phyloP scores from a whole-genome alignment of 2,329 filamentous ascomycete species.

The Graphilbum ipis-grandicollis region DNA sequence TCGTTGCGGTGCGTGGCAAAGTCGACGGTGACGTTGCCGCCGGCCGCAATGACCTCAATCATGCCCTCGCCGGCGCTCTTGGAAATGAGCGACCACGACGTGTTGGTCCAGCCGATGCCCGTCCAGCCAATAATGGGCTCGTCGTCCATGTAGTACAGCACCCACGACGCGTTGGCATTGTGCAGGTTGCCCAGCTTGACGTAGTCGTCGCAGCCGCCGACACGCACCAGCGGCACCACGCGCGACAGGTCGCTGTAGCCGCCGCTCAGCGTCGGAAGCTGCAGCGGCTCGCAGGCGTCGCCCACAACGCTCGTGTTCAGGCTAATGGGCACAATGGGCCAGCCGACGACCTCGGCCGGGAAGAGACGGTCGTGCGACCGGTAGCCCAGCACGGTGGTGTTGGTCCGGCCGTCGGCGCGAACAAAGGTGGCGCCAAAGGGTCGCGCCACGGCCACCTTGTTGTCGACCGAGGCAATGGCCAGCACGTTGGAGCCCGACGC shows the following conservation, averaged over 20 bases:
- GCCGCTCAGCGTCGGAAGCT: slow-evolving; percentile 15
- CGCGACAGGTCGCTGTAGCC: slow-evolving; percentile 33
- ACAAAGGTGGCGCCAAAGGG: slow-evolving; percentile 7
- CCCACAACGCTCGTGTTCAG: slow-evolving; percentile 8
- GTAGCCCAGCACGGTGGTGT: slow-evolving; percentile 7
- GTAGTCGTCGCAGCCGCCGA: slow-evolving; percentile 32
- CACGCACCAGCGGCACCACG: slow-evolving; percentile 40
- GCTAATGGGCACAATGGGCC: slow-evolving; percentile 12
- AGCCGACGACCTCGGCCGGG: slow-evolving; percentile 7
- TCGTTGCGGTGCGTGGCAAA: slow-evolving; percentile 8
- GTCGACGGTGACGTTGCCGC: background rate
- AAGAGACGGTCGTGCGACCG: slow-evolving; percentile 4
- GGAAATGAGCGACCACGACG: background rate
- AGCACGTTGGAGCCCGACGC: slow-evolving; percentile 22
- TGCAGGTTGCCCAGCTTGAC: slow-evolving; percentile 35
- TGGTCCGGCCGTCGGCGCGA: slow-evolving; percentile 2
- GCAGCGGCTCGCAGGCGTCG: slow-evolving; percentile 22
- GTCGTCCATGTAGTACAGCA: slow-evolving; percentile 34
- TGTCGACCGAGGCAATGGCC: slow-evolving; percentile 24
- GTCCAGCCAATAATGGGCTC: background rate
- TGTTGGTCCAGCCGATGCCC: background rate
- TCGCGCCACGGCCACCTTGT: slow-evolving; percentile 8
- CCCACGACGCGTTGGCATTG: slow-evolving; percentile 37
- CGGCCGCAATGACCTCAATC: background rate
- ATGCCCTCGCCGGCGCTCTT: background rate